These are phyloP conservation scores for Parastagonospora nodorum DNA, from an alignment of 2,329 filamentous ascomycete species.

Conservation along the genomic window DNA sequence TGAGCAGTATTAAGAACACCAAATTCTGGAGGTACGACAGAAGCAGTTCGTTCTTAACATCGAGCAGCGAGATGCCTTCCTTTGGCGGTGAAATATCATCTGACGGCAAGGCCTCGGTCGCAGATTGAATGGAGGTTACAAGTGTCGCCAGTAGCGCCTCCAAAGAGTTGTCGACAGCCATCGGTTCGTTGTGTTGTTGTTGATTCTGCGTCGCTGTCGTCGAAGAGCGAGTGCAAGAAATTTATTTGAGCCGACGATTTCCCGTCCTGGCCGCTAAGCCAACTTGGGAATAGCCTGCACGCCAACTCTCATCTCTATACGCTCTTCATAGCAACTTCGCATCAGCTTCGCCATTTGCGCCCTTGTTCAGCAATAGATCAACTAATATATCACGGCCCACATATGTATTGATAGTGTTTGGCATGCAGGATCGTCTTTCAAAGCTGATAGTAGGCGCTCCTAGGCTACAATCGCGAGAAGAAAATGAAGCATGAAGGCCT, in stretches of 20 bases:
- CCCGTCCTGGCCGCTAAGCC: neutral
- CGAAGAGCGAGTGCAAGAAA: neutral
- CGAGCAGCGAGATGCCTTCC: conserved; percentile 90
- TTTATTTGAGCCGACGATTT: conserved; percentile 4
- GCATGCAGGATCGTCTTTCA: too few species aligned
- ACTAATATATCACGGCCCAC: too few species aligned
- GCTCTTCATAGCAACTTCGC: neutral
- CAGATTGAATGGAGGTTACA: conserved; percentile 68
- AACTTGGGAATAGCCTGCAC: neutral
- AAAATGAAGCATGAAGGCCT: too few species aligned
- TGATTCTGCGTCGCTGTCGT: neutral
- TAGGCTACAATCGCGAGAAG: too few species aligned
- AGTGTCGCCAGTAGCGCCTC: conserved; percentile 50
- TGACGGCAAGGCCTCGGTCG: conserved; percentile 57
- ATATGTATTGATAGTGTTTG: too few species aligned
- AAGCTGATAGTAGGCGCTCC: too few species aligned
- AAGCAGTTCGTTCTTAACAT: conserved; percentile 96
- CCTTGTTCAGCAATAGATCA: too few species aligned
- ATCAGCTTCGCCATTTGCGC: too few species aligned
- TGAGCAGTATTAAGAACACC: conserved; percentile 82
- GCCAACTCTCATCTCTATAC: neutral
- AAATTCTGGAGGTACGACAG: conserved; percentile 95
- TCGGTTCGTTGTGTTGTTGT: conserved; percentile 16
- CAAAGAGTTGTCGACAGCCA: conserved; percentile 48
- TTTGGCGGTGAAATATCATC: conserved; percentile 71